Evolutionary conservation across 108 stramenopile species (phyloP).

Genomic region (Skeletonema marinoi): DNA sequence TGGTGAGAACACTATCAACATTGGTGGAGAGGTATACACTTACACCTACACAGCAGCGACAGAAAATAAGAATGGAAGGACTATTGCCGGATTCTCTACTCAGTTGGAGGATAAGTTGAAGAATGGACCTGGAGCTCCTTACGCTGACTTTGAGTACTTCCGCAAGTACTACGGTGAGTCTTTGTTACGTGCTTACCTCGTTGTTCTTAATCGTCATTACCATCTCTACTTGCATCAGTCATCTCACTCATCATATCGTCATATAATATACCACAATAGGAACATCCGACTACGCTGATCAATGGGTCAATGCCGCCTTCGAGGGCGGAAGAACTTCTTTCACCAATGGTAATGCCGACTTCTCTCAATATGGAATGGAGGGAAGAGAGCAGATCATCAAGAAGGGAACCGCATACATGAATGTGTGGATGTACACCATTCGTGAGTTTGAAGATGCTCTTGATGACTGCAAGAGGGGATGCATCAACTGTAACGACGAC

Average conservation of each 20-base stretch:
- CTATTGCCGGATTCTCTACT: constrained; percentile 58
- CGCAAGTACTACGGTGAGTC: constrained; percentile 65
- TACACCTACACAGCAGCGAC: constrained; percentile 50
- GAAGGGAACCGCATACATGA: constrained; percentile 71
- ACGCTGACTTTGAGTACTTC: constrained; percentile 56
- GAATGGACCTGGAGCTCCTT: constrained; percentile 50
- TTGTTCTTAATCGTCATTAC: not conserved
- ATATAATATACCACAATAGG: not conserved
- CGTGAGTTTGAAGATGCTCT: constrained; percentile 75
- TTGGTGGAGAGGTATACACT: constrained; percentile 24
- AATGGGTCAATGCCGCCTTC: constrained; percentile 75
- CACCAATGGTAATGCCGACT: constrained; percentile 68
- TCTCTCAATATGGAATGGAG: constrained; percentile 23
- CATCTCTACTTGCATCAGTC: not conserved
- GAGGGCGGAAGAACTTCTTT: constrained; percentile 47
- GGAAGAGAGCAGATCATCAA: constrained; percentile 65
- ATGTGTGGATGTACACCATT: constrained; percentile 75
- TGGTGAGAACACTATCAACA: constrained; percentile 14
- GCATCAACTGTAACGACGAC: constrained; percentile 63
- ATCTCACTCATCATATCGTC: not conserved
- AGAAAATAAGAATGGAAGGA: constrained; percentile 67
- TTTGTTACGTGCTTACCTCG: not conserved
- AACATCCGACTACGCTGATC: constrained; percentile 68
- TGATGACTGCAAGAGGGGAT: constrained; percentile 64
- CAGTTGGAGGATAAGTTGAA: constrained; percentile 50